A percentile compares a stretch with the other conserved stretches of the same genome.
Conservation (phyloP, 2,329 filamentous ascomycete genomes). For the Hypoxylon sp. region DNA sequence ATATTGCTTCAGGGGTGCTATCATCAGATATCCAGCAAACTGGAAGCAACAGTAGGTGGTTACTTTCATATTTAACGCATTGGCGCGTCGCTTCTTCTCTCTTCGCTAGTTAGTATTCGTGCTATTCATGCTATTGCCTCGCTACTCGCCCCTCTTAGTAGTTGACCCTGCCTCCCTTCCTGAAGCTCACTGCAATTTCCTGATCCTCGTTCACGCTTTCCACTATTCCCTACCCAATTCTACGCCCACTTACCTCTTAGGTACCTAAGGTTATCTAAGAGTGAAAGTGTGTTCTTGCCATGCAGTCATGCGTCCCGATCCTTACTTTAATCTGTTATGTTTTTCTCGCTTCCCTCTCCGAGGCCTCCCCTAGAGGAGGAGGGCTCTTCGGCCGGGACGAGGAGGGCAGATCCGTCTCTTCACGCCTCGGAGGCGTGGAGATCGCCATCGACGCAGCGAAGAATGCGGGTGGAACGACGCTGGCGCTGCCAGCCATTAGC, state of each 20-base stretch:
- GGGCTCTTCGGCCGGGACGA: neutral
- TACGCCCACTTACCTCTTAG: neutral
- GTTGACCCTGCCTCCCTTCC: no score
- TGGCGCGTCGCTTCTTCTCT: neutral
- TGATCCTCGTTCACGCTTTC: neutral
- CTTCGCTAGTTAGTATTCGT: neutral
- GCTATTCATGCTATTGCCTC: neutral
- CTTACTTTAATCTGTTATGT: neutral
- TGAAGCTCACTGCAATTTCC: neutral
- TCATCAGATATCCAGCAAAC: neutral
- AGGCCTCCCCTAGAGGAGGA: slow-evolving; percentile 2
- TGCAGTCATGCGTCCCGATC: neutral
- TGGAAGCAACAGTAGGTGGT: neutral
- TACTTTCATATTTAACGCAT: neutral
- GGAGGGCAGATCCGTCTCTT: slow-evolving; percentile 8
- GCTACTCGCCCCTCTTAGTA: neutral
- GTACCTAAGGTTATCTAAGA: neutral
- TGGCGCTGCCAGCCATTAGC: slow-evolving; percentile 16
- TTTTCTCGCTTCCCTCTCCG: slow-evolving; percentile 5
- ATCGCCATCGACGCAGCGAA: slow-evolving; percentile 17
- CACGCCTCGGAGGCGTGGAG: slow-evolving; percentile 18
- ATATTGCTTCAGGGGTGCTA: neutral
- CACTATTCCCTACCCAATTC: neutral
- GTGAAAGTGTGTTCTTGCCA: neutral
- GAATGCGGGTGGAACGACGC: neutral